These are phyloP conservation scores for Oropetium thomaeum DNA, from an alignment of 176 grass and related monocot genomes.

Conservation along the genomic window DNA sequence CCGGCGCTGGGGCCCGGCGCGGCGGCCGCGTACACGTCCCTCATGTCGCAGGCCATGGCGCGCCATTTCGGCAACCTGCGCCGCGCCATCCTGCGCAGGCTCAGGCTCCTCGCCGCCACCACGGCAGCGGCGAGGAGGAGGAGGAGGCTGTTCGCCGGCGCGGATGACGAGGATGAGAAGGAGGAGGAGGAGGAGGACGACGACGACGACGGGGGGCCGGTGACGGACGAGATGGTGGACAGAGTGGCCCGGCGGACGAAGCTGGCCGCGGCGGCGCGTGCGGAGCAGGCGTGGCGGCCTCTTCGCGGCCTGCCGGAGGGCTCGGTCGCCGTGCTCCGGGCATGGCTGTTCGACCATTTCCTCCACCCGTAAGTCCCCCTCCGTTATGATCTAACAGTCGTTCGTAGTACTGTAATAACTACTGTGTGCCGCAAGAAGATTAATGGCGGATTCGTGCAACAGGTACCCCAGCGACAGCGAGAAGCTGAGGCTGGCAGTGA, in stretches of 20 bases:
- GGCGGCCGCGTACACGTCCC: conserved; percentile 62
- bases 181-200: neutral
- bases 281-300: conserved; percentile 69
- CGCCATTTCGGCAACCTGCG: conserved; percentile 82
- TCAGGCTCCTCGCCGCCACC: conserved; percentile 17
- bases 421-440: neutral
- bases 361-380: conserved; percentile 76
- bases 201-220: neutral
- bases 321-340: conserved; percentile 74
- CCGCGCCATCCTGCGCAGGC: conserved; percentile 60
- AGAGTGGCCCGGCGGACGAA: conserved; percentile 46
- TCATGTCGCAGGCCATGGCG: conserved; percentile 89
- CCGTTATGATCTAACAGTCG: neutral
- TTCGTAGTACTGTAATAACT: no score
- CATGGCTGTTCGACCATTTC: conserved; percentile 94
- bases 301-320: conserved; percentile 75
- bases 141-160: conserved; percentile 28
- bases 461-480: conserved; percentile 86
- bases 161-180: neutral
- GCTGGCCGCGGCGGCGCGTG: conserved; percentile 51
- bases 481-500: conserved; percentile 82
- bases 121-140: neutral
- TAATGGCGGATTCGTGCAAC: conserved; percentile 14
- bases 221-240: conserved; percentile 26
- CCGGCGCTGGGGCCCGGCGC: conserved; percentile 50